A percentile compares a stretch with the other conserved stretches of the same genome.
Conservation (phyloP, 345 rosid species). For the Arabidopsis suecica region DNA sequence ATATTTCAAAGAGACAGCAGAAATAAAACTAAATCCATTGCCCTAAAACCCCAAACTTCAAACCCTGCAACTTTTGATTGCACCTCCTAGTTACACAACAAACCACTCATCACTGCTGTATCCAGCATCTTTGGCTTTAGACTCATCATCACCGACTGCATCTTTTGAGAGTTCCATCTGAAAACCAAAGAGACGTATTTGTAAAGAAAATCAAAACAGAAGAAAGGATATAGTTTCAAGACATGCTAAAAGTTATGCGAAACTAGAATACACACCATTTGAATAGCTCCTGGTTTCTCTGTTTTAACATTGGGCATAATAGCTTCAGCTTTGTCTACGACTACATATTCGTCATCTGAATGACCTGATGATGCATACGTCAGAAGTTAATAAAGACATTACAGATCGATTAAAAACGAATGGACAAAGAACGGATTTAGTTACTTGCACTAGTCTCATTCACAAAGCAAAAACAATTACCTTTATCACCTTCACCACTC, state of each 20-base stretch:
- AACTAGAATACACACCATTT: slow-evolving; percentile 34
- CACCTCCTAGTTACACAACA: slow-evolving; percentile 27
- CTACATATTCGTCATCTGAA: slow-evolving; percentile 34
- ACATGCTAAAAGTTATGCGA: slow-evolving; percentile 4
- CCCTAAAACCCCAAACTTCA: slow-evolving; percentile 16
- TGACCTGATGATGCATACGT: slow-evolving; percentile 8
- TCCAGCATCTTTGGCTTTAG: neutral
- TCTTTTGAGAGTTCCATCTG: slow-evolving; percentile 38
- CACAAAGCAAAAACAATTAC: neutral
- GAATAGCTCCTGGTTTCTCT: slow-evolving; percentile 33
- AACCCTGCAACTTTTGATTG: slow-evolving; percentile 1
- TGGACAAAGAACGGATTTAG: neutral
- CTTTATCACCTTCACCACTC: slow-evolving; percentile 21
- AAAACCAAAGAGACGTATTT: no score
- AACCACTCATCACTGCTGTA: slow-evolving; percentile 33
- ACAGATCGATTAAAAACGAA: slow-evolving; percentile 5
- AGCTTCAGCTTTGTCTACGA: slow-evolving; percentile 21
- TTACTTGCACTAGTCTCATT: slow-evolving; percentile 19
- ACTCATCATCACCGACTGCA: neutral
- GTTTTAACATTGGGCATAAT: neutral
- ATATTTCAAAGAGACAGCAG: neutral
- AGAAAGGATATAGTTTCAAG: neutral
- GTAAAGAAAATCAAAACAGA: neutral
- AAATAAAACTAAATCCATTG: slow-evolving; percentile 12
- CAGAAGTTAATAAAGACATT: neutral